Evolutionary conservation across 305 asterid species (phyloP), one percentile per base, ranked within the genome.

Genomic region (Fraxinus sp.): DNA sequence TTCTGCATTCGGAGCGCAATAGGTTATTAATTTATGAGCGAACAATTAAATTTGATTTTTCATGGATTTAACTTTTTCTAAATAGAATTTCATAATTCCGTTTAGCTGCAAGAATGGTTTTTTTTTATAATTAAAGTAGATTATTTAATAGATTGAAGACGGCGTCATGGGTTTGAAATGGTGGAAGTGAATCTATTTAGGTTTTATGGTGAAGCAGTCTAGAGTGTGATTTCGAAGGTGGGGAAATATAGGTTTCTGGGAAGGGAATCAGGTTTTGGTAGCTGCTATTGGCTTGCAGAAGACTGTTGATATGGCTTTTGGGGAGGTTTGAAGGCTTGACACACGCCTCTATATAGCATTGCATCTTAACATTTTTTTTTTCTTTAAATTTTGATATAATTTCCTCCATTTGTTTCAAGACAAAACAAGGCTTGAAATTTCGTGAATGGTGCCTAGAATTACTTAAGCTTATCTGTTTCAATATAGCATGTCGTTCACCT

Each of bases 21-120:
- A 66, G 73, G 73, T 66, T 66, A 22, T 55, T 5, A 55, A 66
- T 87, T 85, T 71, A 44, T 79, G 16, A 32, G 77, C 26, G 46
- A 49, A 39, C 9, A 14, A 44, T 11, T 52, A 52, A 35, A 59
- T 46, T 24, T 39, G 0, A 1, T 32, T 49, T 74, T 44, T 36
- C 32, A 7, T 57, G 11, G 49, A 16, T 24, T 78, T 57, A 5
- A 11, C 20, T 57, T 83, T 7, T 39, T 77, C 71, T 30, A 24
- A 33, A 71, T 57, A 22, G 72, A 66, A 35, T 32, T 13, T 59
- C 39, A 20, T 75, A 77, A 55, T 33, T 9, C 46, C 35, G 10
- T 18, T 83, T 41, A 62, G 26, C 83, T 79, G 71, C 66, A 35
- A 30, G 33, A 78, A 9, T 52, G 52, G 14, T 1, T 36, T 80